phyloP scores from a whole-genome alignment of 2,329 filamentous ascomycete species.

The Cercospora beticola region DNA sequence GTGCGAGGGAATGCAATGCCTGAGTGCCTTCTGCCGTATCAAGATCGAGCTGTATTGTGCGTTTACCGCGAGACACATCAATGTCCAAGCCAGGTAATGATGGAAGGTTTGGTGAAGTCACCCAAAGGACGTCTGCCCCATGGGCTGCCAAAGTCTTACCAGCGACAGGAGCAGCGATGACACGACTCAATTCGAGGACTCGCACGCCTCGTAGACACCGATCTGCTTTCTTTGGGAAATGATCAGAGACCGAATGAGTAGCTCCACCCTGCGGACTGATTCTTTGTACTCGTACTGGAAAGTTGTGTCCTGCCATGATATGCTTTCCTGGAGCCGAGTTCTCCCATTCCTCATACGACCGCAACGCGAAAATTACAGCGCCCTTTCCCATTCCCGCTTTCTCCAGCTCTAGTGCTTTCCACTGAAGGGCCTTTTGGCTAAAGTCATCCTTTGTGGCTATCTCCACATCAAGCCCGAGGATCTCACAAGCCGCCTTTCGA shows the following conservation, averaged over 20 bases:
- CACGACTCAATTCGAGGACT: constrained; percentile 32
- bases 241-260: neutral
- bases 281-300: neutral
- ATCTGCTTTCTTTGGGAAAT: constrained; percentile 31
- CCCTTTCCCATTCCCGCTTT: constrained; percentile 42
- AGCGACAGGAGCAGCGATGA: constrained; percentile 35
- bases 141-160: constrained; percentile 35
- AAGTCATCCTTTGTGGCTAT: constrained; percentile 44
- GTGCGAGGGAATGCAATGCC: constrained; percentile 36
- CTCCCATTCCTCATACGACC: constrained; percentile 56
- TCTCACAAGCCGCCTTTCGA: constrained; percentile 43
- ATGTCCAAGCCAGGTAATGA: constrained; percentile 32
- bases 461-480: constrained; percentile 44
- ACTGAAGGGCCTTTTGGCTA: constrained; percentile 40
- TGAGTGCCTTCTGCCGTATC: constrained; percentile 24
- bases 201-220: constrained; percentile 42
- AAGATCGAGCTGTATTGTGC: constrained; percentile 40
- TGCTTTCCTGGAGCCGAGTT: constrained; percentile 42
- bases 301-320: neutral
- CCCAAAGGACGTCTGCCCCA: constrained; percentile 36
- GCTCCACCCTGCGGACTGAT: neutral
- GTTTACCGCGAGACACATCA: constrained; percentile 32
- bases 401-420: constrained; percentile 53
- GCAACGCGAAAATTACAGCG: constrained; percentile 52
- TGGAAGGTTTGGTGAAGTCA: constrained; percentile 32